phyloP scores from a whole-genome alignment of 768 basidiomycete genomes.

The Dioszegia crocea region DNA sequence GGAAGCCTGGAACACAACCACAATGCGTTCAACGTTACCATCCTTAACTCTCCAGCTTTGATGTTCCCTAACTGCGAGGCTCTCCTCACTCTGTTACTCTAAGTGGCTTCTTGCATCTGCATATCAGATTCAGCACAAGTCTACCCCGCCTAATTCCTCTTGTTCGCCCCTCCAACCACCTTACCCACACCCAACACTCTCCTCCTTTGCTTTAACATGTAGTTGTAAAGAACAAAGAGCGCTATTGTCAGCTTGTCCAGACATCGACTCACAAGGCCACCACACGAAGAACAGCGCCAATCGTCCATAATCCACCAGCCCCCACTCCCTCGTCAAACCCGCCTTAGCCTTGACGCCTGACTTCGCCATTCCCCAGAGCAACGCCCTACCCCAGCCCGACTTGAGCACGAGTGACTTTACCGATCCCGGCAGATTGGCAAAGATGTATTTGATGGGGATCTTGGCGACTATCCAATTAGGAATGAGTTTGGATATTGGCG shows the following conservation, averaged over 20 bases:
- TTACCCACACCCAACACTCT: constrained; percentile 55
- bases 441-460: constrained; percentile 20
- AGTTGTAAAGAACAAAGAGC: constrained; percentile 58
- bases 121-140: too few relatives aligned
- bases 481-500: constrained; percentile 47
- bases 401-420: constrained; percentile 49
- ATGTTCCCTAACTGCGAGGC: too few relatives aligned
- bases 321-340: constrained; percentile 53
- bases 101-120: too few relatives aligned
- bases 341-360: constrained; percentile 2
- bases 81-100: too few relatives aligned
- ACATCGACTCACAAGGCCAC: constrained; percentile 72
- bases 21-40: too few relatives aligned
- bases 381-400: constrained; percentile 51
- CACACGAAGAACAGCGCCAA: constrained; percentile 67
- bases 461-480: constrained; percentile 4
- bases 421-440: constrained; percentile 24
- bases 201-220: constrained; percentile 61
- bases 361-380: constrained; percentile 36
- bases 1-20: too few relatives aligned
- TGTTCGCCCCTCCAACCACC: constrained; percentile 18
- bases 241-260: constrained; percentile 42
- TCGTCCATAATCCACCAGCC: constrained; percentile 58
- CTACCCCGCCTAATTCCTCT: constrained; percentile 2
- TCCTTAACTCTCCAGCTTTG: too few relatives aligned